These are phyloP conservation scores for Pleoardoris graminearum DNA, from an alignment of 2,329 filamentous ascomycete genomes.

Conservation along the genomic window DNA sequence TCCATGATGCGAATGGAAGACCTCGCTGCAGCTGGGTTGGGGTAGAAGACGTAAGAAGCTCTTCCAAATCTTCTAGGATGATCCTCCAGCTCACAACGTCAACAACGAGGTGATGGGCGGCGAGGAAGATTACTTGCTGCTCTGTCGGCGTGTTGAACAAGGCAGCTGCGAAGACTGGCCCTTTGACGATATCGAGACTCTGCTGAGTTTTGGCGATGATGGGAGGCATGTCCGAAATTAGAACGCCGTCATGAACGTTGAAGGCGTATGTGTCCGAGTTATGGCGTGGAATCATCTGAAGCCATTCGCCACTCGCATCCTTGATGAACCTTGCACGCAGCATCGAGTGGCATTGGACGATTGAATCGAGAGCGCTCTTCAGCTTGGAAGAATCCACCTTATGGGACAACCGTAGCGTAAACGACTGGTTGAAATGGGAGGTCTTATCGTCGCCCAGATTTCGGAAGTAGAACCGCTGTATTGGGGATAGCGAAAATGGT, in stretches of 20 bases:
- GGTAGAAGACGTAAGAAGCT: slow-evolving; percentile 24
- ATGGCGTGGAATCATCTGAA: slow-evolving; percentile 23
- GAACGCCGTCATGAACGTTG: slow-evolving; percentile 16
- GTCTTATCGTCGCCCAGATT: slow-evolving; percentile 34
- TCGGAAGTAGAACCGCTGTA: slow-evolving; percentile 52
- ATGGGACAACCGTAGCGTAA: slow-evolving; percentile 44
- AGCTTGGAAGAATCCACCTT: slow-evolving; percentile 25
- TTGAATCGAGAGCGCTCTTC: slow-evolving; percentile 25
- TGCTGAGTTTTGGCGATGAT: slow-evolving; percentile 29
- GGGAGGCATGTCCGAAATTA: slow-evolving; percentile 11
- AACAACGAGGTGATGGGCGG: slow-evolving; percentile 39
- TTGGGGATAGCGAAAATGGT: slow-evolving; percentile 50
- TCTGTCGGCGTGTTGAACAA: slow-evolving; percentile 20
- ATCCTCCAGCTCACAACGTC: slow-evolving; percentile 42
- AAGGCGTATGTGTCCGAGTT: slow-evolving; percentile 25
- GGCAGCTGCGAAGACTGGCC: slow-evolving; percentile 36
- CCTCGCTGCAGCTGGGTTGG: slow-evolving; percentile 20
- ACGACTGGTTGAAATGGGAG: slow-evolving; percentile 52
- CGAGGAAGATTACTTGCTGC: slow-evolving; percentile 34
- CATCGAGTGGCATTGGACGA: slow-evolving; percentile 40
- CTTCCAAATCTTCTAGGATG: slow-evolving; percentile 38
- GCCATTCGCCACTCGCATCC: slow-evolving; percentile 21
- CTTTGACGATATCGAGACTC: slow-evolving; percentile 32
- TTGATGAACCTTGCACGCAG: slow-evolving; percentile 37
- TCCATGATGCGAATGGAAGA: slow-evolving; percentile 38